Base-by-base conservation (phyloP, 2,329 filamentous ascomycete genomes). In the Colletotrichum simmondsii region DNA sequence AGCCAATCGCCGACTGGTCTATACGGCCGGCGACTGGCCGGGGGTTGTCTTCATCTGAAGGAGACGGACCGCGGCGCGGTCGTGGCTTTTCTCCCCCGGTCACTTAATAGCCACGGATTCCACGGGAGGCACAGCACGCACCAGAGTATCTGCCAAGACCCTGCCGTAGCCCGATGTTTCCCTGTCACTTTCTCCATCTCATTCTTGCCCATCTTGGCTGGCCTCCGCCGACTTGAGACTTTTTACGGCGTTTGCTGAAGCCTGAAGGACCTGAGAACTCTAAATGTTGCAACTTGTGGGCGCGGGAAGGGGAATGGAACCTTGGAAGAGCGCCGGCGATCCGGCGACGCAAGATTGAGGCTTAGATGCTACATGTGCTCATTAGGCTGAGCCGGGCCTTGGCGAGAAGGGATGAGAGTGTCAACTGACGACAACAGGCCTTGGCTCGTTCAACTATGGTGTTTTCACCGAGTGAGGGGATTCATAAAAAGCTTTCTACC, bases 401-500 rank as follows among this genome's bases (percentile, higher is more conserved):
- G 70, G 70, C 70, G 60, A 59, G 11, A 49, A 26, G 53, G 53
- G 19, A n/a, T 35, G 19, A 14, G 46, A 59, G 32, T 54, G 19
- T 10, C 49, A 42, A 60, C 26, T 46, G 54, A 61, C 42, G 60
- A 65, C 32, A 30, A 53, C 53, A 32, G 35, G 53, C 26, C 49
- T 60, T 60, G 12, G 32, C 42, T 56, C 37, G 56, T 11, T 49
- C 19, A 11, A 60, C 11, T 26, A 37, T 26, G 49, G 32, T 28
- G 26, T 16, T 19, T 49, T 70, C 56, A n/a, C 19, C 14, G 37
- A 42, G 53, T 24, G 53, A 57, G 42, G 35, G 32, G 37, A 52
- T 62, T 26, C 52, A 60, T 19, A 30, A 60, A 60, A 65, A 64
- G 65, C 65, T 72, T 64, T 69, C 70, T 35, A 69, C 70, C 32